A percentile compares a stretch with the other conserved stretches of the same genome.
Conservation (phyloP, 129 eudicot genomes). For the Mikania micrantha region DNA sequence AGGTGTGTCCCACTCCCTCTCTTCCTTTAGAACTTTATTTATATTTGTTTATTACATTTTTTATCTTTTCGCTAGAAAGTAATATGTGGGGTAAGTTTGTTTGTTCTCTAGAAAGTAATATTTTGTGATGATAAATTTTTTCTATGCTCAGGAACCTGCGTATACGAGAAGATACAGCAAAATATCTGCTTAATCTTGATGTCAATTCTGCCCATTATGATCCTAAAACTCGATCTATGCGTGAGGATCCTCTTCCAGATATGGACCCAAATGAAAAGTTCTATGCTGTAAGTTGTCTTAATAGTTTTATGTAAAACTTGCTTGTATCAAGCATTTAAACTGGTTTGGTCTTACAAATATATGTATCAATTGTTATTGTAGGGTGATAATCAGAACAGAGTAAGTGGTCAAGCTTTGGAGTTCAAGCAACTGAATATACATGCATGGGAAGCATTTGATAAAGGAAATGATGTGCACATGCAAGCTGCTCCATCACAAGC, state of each 20-base stretch:
- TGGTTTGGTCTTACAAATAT: not conserved
- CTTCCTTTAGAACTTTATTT: not conserved
- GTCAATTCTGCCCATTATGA: slow-evolving; percentile 91
- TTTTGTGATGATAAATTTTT: not conserved
- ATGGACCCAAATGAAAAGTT: slow-evolving; percentile 89
- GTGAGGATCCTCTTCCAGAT: slow-evolving; percentile 97
- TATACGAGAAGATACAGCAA: slow-evolving; percentile 90
- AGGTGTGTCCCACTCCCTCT: not conserved
- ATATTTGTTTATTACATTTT: not conserved
- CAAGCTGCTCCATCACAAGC: slow-evolving; percentile 99
- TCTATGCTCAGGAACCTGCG: slow-evolving; percentile 51
- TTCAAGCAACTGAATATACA: slow-evolving; percentile 79
- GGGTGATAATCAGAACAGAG: slow-evolving; percentile 77
- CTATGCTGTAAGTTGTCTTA: slow-evolving; percentile 25
- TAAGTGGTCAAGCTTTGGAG: slow-evolving; percentile 95
- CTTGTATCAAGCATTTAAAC: too few relatives aligned
- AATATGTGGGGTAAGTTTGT: too few relatives aligned
- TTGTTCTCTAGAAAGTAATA: not conserved
- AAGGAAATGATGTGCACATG: slow-evolving; percentile 90
- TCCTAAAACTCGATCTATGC: slow-evolving; percentile 91
- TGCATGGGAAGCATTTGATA: slow-evolving; percentile 95
- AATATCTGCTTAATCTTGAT: slow-evolving; percentile 82
- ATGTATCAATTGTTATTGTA: not conserved
- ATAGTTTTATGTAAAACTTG: not conserved
- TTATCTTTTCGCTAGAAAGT: too few relatives aligned